These are phyloP conservation scores for Sphenostylis stenocarpa DNA, from an alignment of 306 rosid species.

Conservation along the genomic window DNA sequence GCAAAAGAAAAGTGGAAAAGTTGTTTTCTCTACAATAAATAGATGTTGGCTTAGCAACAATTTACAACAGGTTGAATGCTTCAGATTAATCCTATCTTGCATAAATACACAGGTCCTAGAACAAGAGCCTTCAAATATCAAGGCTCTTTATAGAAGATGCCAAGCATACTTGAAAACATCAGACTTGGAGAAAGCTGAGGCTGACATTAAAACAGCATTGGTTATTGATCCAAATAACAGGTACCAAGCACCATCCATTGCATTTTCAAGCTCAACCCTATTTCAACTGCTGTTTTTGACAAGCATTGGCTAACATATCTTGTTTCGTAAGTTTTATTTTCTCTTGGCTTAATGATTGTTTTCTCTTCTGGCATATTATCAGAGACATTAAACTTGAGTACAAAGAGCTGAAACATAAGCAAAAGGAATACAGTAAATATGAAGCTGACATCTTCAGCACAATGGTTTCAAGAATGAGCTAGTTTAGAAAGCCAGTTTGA, in stretches of 20 bases:
- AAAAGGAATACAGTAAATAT: slow-evolving; percentile 50
- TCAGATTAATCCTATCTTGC: not conserved
- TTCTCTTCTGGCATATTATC: slow-evolving; percentile 15
- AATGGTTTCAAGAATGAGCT: slow-evolving; percentile 61
- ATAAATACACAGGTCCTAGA: slow-evolving; percentile 49
- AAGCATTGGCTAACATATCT: not conserved
- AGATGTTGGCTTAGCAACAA: not conserved
- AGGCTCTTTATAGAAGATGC: slow-evolving; percentile 72
- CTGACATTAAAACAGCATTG: slow-evolving; percentile 55
- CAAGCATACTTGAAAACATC: slow-evolving; percentile 59
- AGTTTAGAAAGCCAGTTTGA: slow-evolving; percentile 23
- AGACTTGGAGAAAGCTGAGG: slow-evolving; percentile 64
- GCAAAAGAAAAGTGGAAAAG: not conserved
- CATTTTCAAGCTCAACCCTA: slow-evolving; percentile 2
- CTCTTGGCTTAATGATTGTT: not conserved
- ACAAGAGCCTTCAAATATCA: slow-evolving; percentile 52
- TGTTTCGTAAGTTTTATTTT: not conserved
- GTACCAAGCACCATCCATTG: slow-evolving; percentile 22
- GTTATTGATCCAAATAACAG: slow-evolving; percentile 64
- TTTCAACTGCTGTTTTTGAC: not conserved
- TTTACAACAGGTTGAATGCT: not conserved
- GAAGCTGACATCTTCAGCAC: slow-evolving; percentile 59
- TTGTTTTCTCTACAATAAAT: not conserved
- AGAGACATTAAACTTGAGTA: slow-evolving; percentile 59
- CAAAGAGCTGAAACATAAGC: slow-evolving; percentile 54